A percentile compares a stretch with the other conserved stretches of the same genome.
These are phyloP conservation scores for Graphiopsis chlorocephala DNA, from an alignment of 2,329 filamentous ascomycete species.

Conservation along the genomic window DNA sequence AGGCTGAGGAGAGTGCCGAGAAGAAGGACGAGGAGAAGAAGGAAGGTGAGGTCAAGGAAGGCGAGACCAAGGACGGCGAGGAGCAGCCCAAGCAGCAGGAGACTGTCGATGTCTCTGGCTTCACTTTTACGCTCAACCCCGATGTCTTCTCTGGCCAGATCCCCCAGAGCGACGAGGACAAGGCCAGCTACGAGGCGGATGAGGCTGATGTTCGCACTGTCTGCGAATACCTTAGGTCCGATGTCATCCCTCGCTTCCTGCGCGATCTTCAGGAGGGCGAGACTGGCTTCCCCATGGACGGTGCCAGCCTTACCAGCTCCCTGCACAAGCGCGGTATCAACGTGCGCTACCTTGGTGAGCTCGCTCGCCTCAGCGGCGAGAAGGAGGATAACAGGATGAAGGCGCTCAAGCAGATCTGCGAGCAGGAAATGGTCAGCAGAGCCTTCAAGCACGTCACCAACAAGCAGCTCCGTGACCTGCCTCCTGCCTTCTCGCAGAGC, in stretches of 20 bases:
- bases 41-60: constrained; percentile 19
- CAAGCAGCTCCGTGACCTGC: constrained; percentile 73
- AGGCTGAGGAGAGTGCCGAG: constrained; percentile 24
- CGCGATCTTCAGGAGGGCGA: constrained; percentile 88
- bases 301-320: constrained; percentile 81
- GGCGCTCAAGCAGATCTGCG: constrained; percentile 71
- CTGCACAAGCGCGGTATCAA: constrained; percentile 98
- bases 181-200: constrained; percentile 75
- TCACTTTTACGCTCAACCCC: constrained; percentile 86
- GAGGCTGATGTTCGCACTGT: constrained; percentile 85
- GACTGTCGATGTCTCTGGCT: constrained; percentile 80
- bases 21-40: constrained; percentile 19
- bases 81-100: constrained; percentile 50
- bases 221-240: constrained; percentile 71
- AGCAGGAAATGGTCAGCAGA: constrained; percentile 93
- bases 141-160: constrained; percentile 92
- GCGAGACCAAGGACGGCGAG: constrained; percentile 29
- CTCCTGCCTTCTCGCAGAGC: constrained; percentile 73
- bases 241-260: constrained; percentile 79
- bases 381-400: constrained; percentile 68
- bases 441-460: constrained; percentile 91
- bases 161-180: constrained; percentile 87
- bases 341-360: constrained; percentile 85
- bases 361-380: constrained; percentile 61
- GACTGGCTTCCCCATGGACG: constrained; percentile 97